phyloP scores from a whole-genome alignment of 176 grass and related monocot species.

The Oropetium thomaeum region DNA sequence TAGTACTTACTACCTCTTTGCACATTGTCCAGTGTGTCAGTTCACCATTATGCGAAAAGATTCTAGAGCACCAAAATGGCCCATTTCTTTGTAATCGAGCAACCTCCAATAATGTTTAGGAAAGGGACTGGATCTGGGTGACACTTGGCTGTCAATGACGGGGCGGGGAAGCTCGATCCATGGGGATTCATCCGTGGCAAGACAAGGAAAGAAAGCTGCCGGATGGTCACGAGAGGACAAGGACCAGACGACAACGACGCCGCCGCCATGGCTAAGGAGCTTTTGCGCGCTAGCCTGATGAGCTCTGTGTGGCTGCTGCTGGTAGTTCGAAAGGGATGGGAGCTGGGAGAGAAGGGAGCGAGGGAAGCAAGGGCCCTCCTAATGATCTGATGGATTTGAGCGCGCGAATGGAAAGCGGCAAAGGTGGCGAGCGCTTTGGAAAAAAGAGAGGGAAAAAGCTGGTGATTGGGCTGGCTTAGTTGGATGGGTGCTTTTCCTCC shows the following conservation, averaged over 20 bases:
- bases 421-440: conserved; percentile 28
- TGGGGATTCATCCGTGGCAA: conserved; percentile 26
- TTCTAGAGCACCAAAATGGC: not conserved
- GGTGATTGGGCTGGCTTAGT: not conserved
- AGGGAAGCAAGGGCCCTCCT: not conserved
- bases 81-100: not conserved
- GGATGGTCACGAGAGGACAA: conserved; percentile 17
- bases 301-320: conserved; percentile 5
- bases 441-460: conserved; percentile 15
- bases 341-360: not conserved
- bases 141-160: conserved; percentile 26
- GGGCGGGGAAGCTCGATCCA: not conserved
- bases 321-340: conserved; percentile 11
- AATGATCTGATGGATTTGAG: conserved; percentile 31
- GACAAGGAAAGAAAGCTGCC: not conserved
- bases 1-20: not conserved
- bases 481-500: not conserved
- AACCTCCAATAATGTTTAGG: not conserved
- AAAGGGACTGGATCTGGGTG: conserved; percentile 1
- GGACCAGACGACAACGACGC: conserved; percentile 28
- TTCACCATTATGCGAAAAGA: conserved; percentile 6
- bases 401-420: conserved; percentile 22
- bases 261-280: conserved; percentile 23
- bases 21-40: not conserved
- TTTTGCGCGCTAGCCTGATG: not conserved